Evolutionary conservation across 2,329 filamentous ascomycete species (phyloP).

Genomic region (Chrysoporthe cubensis): DNA sequence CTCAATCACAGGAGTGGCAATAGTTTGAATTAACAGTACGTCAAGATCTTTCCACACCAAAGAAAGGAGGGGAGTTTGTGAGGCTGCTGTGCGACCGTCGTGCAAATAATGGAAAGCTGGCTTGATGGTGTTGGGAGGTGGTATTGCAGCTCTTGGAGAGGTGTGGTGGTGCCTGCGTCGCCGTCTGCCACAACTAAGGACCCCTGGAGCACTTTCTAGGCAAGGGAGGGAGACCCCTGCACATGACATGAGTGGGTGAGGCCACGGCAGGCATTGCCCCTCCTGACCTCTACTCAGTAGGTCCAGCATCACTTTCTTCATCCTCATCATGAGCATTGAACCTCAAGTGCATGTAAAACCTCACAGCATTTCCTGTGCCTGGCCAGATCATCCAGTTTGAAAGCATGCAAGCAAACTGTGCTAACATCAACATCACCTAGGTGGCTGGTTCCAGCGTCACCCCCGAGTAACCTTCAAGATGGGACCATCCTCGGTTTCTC

Average conservation of each 20-base stretch:
- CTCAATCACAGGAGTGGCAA: not conserved
- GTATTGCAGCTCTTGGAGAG: not conserved
- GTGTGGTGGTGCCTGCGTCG: conserved; percentile 9
- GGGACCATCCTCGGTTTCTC: not conserved
- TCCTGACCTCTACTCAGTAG: not conserved
- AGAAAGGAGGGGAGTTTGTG: not conserved
- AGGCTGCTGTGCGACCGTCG: not conserved
- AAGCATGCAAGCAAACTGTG: not conserved
- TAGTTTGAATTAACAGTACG: not conserved
- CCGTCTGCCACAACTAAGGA: conserved; percentile 9
- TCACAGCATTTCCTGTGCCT: not conserved
- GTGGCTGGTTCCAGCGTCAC: not conserved
- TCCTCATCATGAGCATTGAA: not conserved
- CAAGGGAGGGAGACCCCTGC: conserved; percentile 6
- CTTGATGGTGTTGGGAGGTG: conserved; percentile 1
- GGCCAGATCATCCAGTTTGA: not conserved
- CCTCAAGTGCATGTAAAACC: not conserved
- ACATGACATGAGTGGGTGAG: not conserved
- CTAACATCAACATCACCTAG: not conserved
- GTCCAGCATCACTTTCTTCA: not conserved
- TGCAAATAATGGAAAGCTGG: conserved; percentile 12
- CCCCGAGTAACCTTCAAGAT: not conserved
- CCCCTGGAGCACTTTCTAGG: not conserved
- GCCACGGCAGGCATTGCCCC: conserved; percentile 4
- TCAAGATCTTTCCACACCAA: not conserved